phyloP scores from a whole-genome alignment of 2,329 filamentous ascomycete species.

The Periconia sp. region DNA sequence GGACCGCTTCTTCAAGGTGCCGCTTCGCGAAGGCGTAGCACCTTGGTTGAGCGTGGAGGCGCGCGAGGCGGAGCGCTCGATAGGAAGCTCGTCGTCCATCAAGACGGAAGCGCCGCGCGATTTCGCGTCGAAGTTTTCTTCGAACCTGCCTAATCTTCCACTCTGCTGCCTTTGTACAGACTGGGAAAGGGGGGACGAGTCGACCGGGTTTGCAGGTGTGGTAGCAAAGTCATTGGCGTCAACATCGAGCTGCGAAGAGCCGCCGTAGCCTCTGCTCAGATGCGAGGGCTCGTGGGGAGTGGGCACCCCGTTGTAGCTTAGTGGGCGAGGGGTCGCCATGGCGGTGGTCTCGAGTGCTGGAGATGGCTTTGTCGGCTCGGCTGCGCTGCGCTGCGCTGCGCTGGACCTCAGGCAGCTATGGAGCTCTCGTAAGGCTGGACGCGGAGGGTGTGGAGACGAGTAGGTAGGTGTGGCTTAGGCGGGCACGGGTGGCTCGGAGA shows the following conservation, averaged over 20 bases:
- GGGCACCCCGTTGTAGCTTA: slow-evolving; percentile 46
- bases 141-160: slow-evolving; percentile 60
- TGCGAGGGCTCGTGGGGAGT: slow-evolving; percentile 44
- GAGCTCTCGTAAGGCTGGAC: background rate
- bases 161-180: slow-evolving; percentile 26
- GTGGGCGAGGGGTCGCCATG: slow-evolving; percentile 35
- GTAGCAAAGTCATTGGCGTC: slow-evolving; percentile 48
- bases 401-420: background rate
- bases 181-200: slow-evolving; percentile 44
- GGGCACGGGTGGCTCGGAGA: background rate
- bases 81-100: slow-evolving; percentile 53
- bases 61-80: slow-evolving; percentile 69
- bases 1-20: slow-evolving; percentile 87
- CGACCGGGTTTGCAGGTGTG: slow-evolving; percentile 36
- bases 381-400: background rate
- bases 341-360: slow-evolving; percentile 2
- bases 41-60: slow-evolving; percentile 54
- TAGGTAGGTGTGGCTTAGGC: background rate
- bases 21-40: slow-evolving; percentile 62
- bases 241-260: slow-evolving; percentile 28
- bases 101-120: slow-evolving; percentile 70
- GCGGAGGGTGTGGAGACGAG: background rate
- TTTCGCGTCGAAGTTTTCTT: slow-evolving; percentile 74
- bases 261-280: slow-evolving; percentile 42
- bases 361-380: background rate